A percentile compares a stretch with the other conserved stretches of the same genome.
Conservation (phyloP, 257 asterid species). For the Anisodus acutangulus region DNA sequence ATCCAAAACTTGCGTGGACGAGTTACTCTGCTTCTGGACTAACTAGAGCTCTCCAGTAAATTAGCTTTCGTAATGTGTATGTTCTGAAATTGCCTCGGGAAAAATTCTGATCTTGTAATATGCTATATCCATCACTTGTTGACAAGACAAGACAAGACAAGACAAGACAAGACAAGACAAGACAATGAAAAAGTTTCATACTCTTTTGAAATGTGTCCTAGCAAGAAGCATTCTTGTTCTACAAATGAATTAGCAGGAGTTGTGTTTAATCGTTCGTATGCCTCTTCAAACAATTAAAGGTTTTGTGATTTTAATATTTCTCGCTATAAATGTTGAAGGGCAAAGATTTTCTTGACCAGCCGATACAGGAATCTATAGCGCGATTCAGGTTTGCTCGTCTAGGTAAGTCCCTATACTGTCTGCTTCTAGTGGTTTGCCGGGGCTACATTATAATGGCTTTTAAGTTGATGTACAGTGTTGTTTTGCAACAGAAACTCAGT, state of each 20-base stretch:
- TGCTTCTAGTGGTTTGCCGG: background rate
- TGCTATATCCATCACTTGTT: slow-evolving; percentile 23
- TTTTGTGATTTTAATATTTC: no score
- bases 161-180: no score
- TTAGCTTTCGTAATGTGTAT: slow-evolving; percentile 34
- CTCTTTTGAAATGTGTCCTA: background rate
- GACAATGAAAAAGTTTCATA: slow-evolving; percentile 8
- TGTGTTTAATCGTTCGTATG: background rate
- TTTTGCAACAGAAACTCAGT: no score
- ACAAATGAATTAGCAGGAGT: background rate
- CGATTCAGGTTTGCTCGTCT: background rate
- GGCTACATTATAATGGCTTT: no score
- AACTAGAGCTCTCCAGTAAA: slow-evolving; percentile 32
- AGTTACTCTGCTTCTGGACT: slow-evolving; percentile 22
- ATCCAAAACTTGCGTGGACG: background rate
- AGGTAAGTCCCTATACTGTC: background rate
- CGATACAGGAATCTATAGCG: background rate
- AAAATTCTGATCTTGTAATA: slow-evolving; percentile 38
- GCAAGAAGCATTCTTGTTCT: background rate
- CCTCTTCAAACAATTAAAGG: background rate
- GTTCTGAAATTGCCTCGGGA: slow-evolving; percentile 30
- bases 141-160: background rate
- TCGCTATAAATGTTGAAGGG: background rate
- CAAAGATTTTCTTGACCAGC: background rate
- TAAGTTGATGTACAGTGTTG: no score